Evolutionary conservation across 192 early-diverging fungal species (phyloP).

Genomic region (Spizellomyces punctatus): DNA sequence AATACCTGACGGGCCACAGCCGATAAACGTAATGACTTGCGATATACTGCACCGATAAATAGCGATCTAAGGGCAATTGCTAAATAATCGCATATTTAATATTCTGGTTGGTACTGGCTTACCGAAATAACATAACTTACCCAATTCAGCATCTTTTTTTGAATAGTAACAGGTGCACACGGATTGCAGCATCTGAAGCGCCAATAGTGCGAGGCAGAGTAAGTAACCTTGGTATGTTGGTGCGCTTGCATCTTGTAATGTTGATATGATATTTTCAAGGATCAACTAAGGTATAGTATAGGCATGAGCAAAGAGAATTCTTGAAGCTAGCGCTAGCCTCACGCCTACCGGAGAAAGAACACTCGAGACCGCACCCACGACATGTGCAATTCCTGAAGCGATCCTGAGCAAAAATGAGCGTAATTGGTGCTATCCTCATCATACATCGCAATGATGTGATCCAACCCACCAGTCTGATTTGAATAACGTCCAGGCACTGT

Average conservation of each 20-base stretch:
- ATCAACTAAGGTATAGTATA: neutral
- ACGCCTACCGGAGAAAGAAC: neutral
- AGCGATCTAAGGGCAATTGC: conserved; percentile 3
- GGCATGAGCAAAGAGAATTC: neutral
- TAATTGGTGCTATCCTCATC: neutral
- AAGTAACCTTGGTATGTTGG: conserved; percentile 2
- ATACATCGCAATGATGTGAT: conserved; percentile 1
- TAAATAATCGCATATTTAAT: too few species aligned
- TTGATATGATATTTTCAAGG: neutral
- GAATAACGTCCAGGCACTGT: neutral
- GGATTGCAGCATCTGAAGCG: neutral
- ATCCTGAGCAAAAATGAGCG: neutral
- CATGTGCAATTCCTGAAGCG: neutral
- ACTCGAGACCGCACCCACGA: neutral
- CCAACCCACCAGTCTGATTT: neutral
- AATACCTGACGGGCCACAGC: conserved; percentile 16
- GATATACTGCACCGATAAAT: conserved; percentile 32
- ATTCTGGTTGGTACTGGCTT: too few species aligned
- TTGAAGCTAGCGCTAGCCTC: neutral
- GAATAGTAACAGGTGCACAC: neutral
- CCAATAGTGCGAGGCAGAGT: neutral
- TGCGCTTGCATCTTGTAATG: neutral
- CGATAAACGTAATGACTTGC: conserved; percentile 35
- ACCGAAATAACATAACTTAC: too few species aligned
- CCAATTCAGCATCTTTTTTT: neutral